phyloP scores from a whole-genome alignment of 78 protist genomes.

The Pelomyxa schiedti region DNA sequence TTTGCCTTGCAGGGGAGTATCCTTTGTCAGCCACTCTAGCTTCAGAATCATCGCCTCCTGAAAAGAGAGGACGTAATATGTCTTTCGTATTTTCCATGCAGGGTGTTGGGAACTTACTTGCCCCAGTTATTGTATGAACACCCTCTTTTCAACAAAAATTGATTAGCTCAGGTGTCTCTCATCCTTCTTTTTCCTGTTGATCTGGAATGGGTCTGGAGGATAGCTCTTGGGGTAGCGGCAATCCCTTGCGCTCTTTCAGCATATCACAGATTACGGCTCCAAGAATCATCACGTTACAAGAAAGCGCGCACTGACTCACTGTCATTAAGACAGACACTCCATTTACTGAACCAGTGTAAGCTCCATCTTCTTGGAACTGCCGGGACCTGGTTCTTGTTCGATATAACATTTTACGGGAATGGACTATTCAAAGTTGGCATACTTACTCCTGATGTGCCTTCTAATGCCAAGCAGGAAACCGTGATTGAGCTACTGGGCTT shows the following conservation, averaged over 20 bases:
- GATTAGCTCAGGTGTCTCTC: too few species aligned
- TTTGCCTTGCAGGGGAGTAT: constrained; percentile 51
- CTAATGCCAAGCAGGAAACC: too few species aligned
- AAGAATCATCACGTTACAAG: background rate
- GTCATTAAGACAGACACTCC: too few species aligned
- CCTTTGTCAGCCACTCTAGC: constrained; percentile 64
- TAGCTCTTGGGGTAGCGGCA: background rate
- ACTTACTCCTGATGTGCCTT: too few species aligned
- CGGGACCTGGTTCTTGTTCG: constrained; percentile 70
- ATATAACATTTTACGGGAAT: constrained; percentile 65
- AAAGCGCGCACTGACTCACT: too few species aligned
- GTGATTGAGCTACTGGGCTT: constrained; percentile 13
- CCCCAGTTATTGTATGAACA: too few species aligned
- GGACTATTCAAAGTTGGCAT: constrained; percentile 36
- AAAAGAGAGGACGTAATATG: constrained; percentile 33
- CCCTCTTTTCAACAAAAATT: too few species aligned
- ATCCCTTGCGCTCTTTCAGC: background rate
- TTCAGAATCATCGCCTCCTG: constrained; percentile 9
- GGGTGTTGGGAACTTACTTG: constrained; percentile 75
- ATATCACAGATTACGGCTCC: background rate
- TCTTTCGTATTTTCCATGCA: constrained; percentile 63
- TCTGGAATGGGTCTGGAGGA: background rate
- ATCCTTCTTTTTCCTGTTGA: background rate
- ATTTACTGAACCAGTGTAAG: too few species aligned
- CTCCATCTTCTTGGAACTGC: constrained; percentile 69